Evolutionary conservation across 208 protist genomes (phyloP).

Genomic region (Lotmaria passim): DNA sequence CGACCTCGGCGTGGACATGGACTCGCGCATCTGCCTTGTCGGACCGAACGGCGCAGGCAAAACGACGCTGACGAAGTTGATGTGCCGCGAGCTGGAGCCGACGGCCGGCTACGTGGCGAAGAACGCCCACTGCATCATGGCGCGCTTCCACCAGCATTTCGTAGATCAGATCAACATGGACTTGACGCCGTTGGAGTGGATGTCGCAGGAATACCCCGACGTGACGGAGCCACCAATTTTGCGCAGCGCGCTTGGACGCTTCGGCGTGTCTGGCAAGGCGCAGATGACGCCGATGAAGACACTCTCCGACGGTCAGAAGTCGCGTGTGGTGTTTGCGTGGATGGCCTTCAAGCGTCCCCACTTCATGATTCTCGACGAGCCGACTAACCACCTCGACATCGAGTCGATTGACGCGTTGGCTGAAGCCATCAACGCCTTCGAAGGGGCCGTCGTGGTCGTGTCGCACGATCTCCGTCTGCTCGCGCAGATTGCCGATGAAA

Average conservation of each 20-base stretch:
- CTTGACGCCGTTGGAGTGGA: conserved; percentile 95
- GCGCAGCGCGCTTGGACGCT: conserved; percentile 93
- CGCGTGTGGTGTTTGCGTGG: conserved; percentile 96
- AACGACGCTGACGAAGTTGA: conserved; percentile 96
- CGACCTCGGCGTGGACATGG: conserved; percentile 95
- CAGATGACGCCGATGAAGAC: conserved; percentile 93
- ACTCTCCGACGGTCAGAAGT: conserved; percentile 98
- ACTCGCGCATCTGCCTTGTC: conserved; percentile 95
- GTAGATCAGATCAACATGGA: conserved; percentile 95
- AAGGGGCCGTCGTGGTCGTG: conserved; percentile 96
- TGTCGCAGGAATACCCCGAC: conserved; percentile 92
- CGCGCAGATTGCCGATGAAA: conserved; percentile 94
- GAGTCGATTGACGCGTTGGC: conserved; percentile 96
- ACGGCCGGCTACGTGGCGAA: conserved; percentile 90
- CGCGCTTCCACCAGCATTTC: conserved; percentile 97
- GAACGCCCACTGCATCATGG: conserved; percentile 94
- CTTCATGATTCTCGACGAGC: conserved; percentile 98
- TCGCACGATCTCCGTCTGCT: conserved; percentile 97
- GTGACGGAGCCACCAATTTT: conserved; percentile 87
- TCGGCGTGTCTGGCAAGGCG: conserved; percentile 90
- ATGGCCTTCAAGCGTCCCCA: conserved; percentile 94
- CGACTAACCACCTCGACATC: conserved; percentile 98
- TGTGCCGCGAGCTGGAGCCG: conserved; percentile 93
- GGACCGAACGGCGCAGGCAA: conserved; percentile 98
- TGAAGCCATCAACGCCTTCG: conserved; percentile 92